Evolutionary conservation across 2,329 filamentous ascomycete genomes (phyloP).

Genomic region (Meredithiella fracta): DNA sequence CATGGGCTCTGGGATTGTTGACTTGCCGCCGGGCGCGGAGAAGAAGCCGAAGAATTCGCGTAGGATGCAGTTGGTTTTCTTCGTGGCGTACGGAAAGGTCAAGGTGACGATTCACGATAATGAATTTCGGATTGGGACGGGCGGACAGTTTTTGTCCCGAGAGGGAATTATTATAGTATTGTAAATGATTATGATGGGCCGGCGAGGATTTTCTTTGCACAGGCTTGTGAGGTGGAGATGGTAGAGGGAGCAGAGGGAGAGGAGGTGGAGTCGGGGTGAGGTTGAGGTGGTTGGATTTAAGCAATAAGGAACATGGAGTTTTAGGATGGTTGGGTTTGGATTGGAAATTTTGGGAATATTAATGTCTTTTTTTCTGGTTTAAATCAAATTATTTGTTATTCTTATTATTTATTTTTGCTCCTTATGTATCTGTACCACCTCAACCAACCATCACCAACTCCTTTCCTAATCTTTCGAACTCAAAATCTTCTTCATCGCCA

Average conservation of each 20-base stretch:
- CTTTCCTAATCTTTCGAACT: conserved; percentile 3
- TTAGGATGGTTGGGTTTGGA: too few species aligned
- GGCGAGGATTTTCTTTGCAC: conserved; percentile 79
- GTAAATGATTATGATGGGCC: conserved; percentile 57
- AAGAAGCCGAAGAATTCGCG: conserved; percentile 86
- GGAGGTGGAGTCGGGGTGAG: too few species aligned
- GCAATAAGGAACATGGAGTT: neutral
- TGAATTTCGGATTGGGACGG: conserved; percentile 66
- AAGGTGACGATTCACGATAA: conserved; percentile 61
- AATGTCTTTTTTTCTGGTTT: too few species aligned
- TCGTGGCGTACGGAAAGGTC: conserved; percentile 70
- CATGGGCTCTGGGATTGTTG: conserved; percentile 78
- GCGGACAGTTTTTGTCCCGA: conserved; percentile 84
- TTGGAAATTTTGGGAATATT: too few species aligned
- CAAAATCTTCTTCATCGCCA: conserved; percentile 45
- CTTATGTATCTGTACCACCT: too few species aligned
- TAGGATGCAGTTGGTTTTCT: conserved; percentile 96
- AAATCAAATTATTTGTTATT: too few species aligned
- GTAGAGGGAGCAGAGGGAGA: conserved; percentile 17
- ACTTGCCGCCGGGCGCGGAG: conserved; percentile 64
- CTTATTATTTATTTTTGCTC: too few species aligned
- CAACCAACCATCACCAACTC: too few species aligned
- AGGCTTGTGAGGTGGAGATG: conserved; percentile 50
- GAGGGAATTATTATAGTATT: conserved; percentile 91
- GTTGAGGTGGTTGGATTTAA: conserved; percentile 16